Conservation (phyloP, 75 land plant genomes). For the Selaginella tamariscina region DNA sequence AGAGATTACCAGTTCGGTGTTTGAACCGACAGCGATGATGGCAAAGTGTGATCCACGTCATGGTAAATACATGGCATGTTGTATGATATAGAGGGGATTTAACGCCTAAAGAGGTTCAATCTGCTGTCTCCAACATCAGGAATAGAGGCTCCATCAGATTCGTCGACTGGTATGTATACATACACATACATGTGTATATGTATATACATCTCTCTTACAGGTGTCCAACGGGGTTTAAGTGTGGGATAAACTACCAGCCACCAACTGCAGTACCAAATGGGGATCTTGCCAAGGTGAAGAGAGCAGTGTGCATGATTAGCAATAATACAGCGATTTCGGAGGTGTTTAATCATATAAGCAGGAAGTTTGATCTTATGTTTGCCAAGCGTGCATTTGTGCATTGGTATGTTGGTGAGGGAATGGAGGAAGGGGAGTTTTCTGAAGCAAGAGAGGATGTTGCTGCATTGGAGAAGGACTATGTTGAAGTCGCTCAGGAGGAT, state of each 20-base stretch:
- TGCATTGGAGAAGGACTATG: neutral
- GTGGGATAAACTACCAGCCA: slow-evolving; percentile 37
- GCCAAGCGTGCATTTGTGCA: neutral
- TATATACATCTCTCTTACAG: neutral
- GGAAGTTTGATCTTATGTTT: neutral
- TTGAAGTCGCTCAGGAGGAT: neutral
- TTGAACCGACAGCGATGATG: slow-evolving; percentile 43
- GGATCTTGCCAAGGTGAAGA: neutral
- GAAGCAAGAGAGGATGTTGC: neutral
- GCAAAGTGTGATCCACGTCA: slow-evolving; percentile 54
- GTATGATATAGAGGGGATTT: slow-evolving; percentile 12
- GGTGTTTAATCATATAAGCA: neutral
- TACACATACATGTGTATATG: neutral
- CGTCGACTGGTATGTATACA: slow-evolving; percentile 5
- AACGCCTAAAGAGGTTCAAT: slow-evolving; percentile 9
- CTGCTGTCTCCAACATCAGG: neutral
- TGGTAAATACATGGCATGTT: slow-evolving; percentile 31
- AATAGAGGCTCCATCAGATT: neutral
- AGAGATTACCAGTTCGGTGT: slow-evolving; percentile 47
- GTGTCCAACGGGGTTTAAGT: slow-evolving; percentile 12
- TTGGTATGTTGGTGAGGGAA: neutral
- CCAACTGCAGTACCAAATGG: slow-evolving; percentile 40
- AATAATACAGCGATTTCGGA: slow-evolving; percentile 7
- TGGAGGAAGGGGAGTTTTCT: neutral
- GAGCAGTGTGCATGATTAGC: slow-evolving; percentile 12